A percentile compares a stretch with the other conserved stretches of the same genome.
phyloP scores from a whole-genome alignment of 1,284 basidiomycete species.

The Trichosporon faecale region DNA sequence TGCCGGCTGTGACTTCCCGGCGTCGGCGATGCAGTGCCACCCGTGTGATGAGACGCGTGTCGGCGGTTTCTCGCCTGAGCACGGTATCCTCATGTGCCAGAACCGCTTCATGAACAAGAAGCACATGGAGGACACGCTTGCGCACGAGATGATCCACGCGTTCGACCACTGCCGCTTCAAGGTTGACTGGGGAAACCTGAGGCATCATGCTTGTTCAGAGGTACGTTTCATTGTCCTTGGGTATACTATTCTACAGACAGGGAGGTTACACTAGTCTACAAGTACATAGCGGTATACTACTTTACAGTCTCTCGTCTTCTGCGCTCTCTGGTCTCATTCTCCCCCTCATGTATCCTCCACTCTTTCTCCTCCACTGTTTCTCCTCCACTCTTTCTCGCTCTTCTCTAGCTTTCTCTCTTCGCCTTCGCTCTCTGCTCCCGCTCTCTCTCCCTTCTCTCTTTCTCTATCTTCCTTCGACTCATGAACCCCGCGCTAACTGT shows the following conservation, averaged over 20 bases:
- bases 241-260: background rate
- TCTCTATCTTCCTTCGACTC: too few relatives aligned
- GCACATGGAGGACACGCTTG: conserved; percentile 88
- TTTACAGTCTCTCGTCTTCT: too few relatives aligned
- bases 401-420: too few relatives aligned
- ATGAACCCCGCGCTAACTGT: background rate
- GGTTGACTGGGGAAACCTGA: conserved; percentile 82
- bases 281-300: background rate
- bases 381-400: too few relatives aligned
- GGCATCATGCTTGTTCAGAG: conserved; percentile 94
- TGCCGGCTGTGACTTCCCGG: conserved; percentile 63
- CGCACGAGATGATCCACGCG: conserved; percentile 94
- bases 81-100: conserved; percentile 78
- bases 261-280: background rate
- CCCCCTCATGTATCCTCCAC: too few relatives aligned
- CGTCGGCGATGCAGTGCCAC: conserved; percentile 71
- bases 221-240: conserved; percentile 55
- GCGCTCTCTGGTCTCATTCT: too few relatives aligned
- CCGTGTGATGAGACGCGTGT: conserved; percentile 71
- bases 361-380: too few relatives aligned
- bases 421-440: background rate
- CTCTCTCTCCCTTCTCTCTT: background rate
- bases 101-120: conserved; percentile 74
- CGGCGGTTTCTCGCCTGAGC: conserved; percentile 77
- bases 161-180: conserved; percentile 94